Evolutionary conservation across 2,329 filamentous ascomycete species (phyloP).

Genomic region (Ceratocystis diversiconidia): DNA sequence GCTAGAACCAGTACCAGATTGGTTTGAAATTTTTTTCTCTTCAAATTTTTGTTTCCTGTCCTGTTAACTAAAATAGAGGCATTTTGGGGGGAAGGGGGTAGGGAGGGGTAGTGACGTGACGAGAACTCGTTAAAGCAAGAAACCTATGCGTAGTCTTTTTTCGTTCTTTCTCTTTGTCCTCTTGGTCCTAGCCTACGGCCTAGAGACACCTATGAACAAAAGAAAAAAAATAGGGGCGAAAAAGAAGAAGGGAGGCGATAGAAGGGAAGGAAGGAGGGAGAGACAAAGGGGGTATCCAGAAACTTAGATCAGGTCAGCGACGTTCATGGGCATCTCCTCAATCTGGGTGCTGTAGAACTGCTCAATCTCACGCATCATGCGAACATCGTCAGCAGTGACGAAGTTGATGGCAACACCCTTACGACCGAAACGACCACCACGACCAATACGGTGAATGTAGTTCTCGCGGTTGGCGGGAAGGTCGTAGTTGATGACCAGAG

Average conservation of each 20-base stretch:
- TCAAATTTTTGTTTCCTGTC: constrained; percentile 17
- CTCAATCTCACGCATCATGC: constrained; percentile 99
- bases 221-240: constrained; percentile 10
- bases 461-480: constrained; percentile 98
- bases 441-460: constrained; percentile 99
- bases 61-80: constrained; percentile 11
- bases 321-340: constrained; percentile 99
- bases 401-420: constrained; percentile 99
- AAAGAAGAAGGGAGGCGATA: neutral
- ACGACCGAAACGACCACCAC: constrained; percentile 97
- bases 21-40: constrained; percentile 19
- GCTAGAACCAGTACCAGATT: neutral
- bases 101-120: neutral
- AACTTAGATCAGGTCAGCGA: constrained; percentile 57
- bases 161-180: neutral
- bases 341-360: constrained; percentile 99
- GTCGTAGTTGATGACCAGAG: constrained; percentile 99
- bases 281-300: constrained; percentile 14
- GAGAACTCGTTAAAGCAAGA: constrained; percentile 3
- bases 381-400: constrained; percentile 95
- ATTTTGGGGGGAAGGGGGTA: constrained; percentile 6
- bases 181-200: neutral
- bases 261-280: neutral
- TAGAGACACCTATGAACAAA: neutral
- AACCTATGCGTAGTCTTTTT: constrained; percentile 6